phyloP scores from a whole-genome alignment of 202 grass and related monocot species.

The Bolboschoenoplectus hybrid region DNA sequence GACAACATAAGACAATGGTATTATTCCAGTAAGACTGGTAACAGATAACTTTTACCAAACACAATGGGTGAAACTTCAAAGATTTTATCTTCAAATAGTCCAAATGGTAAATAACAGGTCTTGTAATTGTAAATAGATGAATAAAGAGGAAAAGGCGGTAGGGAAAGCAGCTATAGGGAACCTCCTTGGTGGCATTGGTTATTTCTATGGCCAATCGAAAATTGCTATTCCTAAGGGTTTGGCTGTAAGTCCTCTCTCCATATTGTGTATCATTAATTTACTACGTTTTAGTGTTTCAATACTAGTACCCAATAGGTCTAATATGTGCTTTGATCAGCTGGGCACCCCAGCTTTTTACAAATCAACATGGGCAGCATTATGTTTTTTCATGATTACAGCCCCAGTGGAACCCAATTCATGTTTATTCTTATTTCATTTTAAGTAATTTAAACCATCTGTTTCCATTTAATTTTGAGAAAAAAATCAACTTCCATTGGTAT shows the following conservation, averaged over 20 bases:
- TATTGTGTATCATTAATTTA: conserved; percentile 15
- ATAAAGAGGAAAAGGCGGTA: conserved; percentile 58
- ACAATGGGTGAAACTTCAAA: background rate
- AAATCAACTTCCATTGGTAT: background rate
- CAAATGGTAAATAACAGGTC: conserved; percentile 14
- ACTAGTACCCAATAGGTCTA: background rate
- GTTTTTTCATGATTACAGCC: background rate
- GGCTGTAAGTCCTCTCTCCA: conserved; percentile 61
- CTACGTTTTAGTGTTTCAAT: background rate
- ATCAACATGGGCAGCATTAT: background rate
- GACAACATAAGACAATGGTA: background rate
- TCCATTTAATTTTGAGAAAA: background rate
- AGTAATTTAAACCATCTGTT: background rate
- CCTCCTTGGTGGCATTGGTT: conserved; percentile 90
- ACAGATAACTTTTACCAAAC: background rate
- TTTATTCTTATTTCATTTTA: background rate
- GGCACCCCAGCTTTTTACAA: background rate
- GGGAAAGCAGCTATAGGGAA: conserved; percentile 84
- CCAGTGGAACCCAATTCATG: background rate
- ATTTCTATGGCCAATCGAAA: conserved; percentile 95
- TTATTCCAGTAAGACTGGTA: background rate
- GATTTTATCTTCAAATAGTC: conserved; percentile 7
- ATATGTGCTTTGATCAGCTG: background rate
- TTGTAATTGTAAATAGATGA: conserved; percentile 49
- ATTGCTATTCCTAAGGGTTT: conserved; percentile 88